phyloP scores from a whole-genome alignment of 179 eudicot species.

The Corrigiola litoralis region DNA sequence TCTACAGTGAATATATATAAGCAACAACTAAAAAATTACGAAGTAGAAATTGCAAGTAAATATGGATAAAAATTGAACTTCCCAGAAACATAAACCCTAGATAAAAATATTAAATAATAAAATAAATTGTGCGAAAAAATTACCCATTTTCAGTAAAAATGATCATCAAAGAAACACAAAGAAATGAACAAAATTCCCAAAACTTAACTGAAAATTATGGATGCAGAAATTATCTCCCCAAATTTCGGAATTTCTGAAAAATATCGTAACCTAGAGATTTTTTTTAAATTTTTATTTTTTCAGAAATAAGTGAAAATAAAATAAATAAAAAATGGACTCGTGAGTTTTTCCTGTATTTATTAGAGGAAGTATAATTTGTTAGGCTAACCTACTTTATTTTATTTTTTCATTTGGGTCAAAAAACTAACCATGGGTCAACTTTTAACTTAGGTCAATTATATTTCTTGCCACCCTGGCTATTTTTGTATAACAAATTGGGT shows the following conservation, averaged over 20 bases:
- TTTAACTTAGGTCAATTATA: constrained; percentile 30
- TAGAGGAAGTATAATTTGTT: constrained; percentile 28
- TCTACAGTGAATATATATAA: constrained; percentile 11
- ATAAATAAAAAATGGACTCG: constrained; percentile 2
- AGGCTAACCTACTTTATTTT: constrained; percentile 19
- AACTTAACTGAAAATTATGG: background rate
- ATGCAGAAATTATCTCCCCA: background rate
- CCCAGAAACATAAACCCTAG: constrained; percentile 16
- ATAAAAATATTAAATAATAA: background rate
- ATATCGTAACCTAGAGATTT: constrained; percentile 23
- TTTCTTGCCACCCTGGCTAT: constrained; percentile 14
- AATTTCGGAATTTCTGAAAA: constrained; percentile 5
- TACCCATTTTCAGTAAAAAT: constrained; percentile 11
- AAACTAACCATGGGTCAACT: constrained; percentile 18
- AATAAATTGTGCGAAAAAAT: constrained; percentile 1
- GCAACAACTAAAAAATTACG: background rate
- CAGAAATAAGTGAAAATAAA: constrained; percentile 9
- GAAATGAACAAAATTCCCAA: constrained; percentile 4
- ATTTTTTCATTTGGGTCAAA: constrained; percentile 13
- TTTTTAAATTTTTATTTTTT: background rate
- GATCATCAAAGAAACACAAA: constrained; percentile 6
- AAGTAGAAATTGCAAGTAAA: background rate
- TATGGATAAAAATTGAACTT: constrained; percentile 11
- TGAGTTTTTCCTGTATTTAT: constrained; percentile 20
- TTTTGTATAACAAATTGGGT: constrained; percentile 1